These are phyloP conservation scores for Claviceps citrina DNA, from an alignment of 2,329 filamentous ascomycete species.

Conservation along the genomic window DNA sequence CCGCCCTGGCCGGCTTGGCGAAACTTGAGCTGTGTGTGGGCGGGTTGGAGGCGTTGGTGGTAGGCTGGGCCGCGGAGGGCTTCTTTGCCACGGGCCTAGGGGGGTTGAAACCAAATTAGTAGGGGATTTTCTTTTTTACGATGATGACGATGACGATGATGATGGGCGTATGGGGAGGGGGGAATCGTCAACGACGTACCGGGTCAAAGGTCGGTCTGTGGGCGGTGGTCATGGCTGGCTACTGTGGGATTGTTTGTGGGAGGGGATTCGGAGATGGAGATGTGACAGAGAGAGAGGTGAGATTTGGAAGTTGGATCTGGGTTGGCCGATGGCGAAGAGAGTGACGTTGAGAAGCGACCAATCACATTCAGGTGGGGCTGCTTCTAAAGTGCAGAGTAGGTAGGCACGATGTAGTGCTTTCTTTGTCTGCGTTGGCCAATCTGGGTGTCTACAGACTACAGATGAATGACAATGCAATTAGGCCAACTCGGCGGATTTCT, in stretches of 20 bases:
- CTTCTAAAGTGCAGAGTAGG: too few relatives aligned
- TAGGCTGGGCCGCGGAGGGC: constrained; percentile 84
- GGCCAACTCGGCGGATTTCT: too few relatives aligned
- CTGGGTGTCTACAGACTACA: too few relatives aligned
- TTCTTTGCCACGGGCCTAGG: constrained; percentile 91
- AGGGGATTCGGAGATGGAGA: constrained; percentile 1
- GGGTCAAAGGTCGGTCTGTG: constrained; percentile 93
- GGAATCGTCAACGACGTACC: too few relatives aligned
- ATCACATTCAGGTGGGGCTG: not conserved
- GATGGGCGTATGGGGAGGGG: too few relatives aligned
- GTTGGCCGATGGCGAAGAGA: not conserved
- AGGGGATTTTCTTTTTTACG: too few relatives aligned
- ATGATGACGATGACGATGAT: too few relatives aligned
- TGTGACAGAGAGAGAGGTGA: not conserved
- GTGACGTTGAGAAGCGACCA: not conserved
- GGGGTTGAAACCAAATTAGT: too few relatives aligned
- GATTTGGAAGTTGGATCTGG: not conserved
- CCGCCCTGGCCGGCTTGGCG: constrained; percentile 79
- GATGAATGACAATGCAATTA: too few relatives aligned
- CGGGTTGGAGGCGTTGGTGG: constrained; percentile 87
- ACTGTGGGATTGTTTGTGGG: not conserved
- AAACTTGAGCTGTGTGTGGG: constrained; percentile 84
- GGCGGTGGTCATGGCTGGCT: constrained; percentile 44
- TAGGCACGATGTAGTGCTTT: too few relatives aligned
- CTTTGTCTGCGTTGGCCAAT: too few relatives aligned